Base-by-base conservation (phyloP, 352 stramenopile species). In the Phytophthora sojae region DNA sequence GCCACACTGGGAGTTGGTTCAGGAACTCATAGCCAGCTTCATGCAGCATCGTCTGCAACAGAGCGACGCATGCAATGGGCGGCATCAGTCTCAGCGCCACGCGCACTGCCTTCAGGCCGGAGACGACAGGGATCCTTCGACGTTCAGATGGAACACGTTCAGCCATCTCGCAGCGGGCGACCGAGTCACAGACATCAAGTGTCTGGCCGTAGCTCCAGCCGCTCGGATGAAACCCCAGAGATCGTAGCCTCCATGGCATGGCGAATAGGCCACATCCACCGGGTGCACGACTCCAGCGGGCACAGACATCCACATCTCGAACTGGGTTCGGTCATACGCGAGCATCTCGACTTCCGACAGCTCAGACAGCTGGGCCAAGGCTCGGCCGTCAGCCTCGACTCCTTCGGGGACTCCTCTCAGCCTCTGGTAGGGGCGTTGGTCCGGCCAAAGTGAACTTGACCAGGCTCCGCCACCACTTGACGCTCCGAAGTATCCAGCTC, bases 21-120 rank as follows among this genome's bases (percentile, higher is more conserved):
- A n/a, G 14, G 17, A 23, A 50, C 15, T 50, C 7, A 23, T 21
- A 23, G 5, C 42, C 14, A 50, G 42, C 6, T 15, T 50, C 42
- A 7, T 23, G n/a, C 14, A 50, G 42, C 42, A 50, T 50, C 5
- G 51, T 44, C 26, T 57, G 51, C 6, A 57, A 57, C 12, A 57
- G 12, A 15, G 51, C 25, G 4, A 42, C 51, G 15, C 51, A 57
- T 3, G 15, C 4, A n/a, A n/a, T n/a, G n/a, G n/a, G n/a, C n/a
- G n/a, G n/a, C n/a, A n/a, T n/a, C n/a, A n/a, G n/a, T n/a, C 4
- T 4, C 9, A 44, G 23, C 14, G 25, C 21, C 1, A 57, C 26
- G 3, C 30, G 29, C 2, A 32, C 17, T 12, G 15, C 50, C 11
- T n/a, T n/a, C n/a, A n/a, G 25, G 21, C 42, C 26, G 8, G 50